Evolutionary conservation across 140 eudicot species (phyloP).

Genomic region (Bidens hawaiensis): DNA sequence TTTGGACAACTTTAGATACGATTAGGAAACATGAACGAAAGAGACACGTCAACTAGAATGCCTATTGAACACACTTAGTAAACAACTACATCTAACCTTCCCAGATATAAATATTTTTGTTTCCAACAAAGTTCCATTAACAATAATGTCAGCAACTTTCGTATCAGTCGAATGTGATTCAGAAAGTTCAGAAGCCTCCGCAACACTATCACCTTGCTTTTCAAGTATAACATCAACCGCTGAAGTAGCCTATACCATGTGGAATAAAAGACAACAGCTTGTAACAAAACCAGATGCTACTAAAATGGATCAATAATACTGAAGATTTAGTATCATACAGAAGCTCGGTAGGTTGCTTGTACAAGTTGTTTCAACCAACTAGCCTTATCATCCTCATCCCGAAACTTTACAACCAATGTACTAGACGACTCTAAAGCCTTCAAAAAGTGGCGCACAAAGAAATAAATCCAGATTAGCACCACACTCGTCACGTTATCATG

Average conservation of each 20-base stretch:
- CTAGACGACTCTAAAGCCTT: slow-evolving; percentile 89
- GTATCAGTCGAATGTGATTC: slow-evolving; percentile 40
- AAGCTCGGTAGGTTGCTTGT: slow-evolving; percentile 91
- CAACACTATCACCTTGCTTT: slow-evolving; percentile 35
- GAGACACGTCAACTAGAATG: not conserved
- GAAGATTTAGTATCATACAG: slow-evolving; percentile 47
- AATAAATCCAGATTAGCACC: not conserved
- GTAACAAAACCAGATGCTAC: slow-evolving; percentile 6
- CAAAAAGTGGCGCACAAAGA: slow-evolving; percentile 9
- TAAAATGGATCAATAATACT: slow-evolving; percentile 7
- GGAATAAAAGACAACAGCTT: slow-evolving; percentile 16
- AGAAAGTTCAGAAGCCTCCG: slow-evolving; percentile 35
- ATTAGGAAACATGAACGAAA: slow-evolving; percentile 3
- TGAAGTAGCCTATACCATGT: slow-evolving; percentile 54
- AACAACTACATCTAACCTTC: slow-evolving; percentile 46
- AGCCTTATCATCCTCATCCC: slow-evolving; percentile 64
- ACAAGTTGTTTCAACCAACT: slow-evolving; percentile 82
- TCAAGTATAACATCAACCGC: slow-evolving; percentile 74
- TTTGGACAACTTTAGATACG: not conserved
- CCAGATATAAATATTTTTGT: slow-evolving; percentile 63
- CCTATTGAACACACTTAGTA: not conserved
- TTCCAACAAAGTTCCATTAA: slow-evolving; percentile 75
- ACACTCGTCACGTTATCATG: not conserved
- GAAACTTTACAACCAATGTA: slow-evolving; percentile 70
- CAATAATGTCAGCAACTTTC: slow-evolving; percentile 66